Evolutionary conservation across 106 monocot genomes (phyloP), one percentile per base, ranked within the genome.

Genomic region (Agapanthus africanus): DNA sequence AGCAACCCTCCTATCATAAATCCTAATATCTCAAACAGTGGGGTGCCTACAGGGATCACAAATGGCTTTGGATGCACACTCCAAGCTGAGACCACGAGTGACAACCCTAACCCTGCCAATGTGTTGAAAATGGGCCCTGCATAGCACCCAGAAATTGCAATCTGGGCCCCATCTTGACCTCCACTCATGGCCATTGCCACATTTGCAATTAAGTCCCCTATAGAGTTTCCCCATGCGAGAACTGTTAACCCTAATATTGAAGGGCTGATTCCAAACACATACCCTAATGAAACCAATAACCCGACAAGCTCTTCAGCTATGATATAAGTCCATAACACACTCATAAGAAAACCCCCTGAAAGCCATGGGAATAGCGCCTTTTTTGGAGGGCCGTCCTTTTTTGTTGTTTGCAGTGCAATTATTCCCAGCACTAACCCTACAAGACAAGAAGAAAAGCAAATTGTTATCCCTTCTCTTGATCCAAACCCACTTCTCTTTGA

Each of bases 311-410:
- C n/a, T n/a, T n/a, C n/a, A n/a, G n/a, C n/a, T n/a, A n/a, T n/a
- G n/a, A n/a, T n/a, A n/a, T n/a, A n/a, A n/a, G n/a, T n/a, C n/a
- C n/a, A n/a, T n/a, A n/a, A n/a, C n/a, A n/a, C n/a, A n/a, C n/a
- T 85, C 85, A 85, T 85, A 34, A 78, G 47, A 30, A 85, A 85
- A 7, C 85, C 85, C 4, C 73, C 80, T 16, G 68, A 74, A 14
- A 85, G 74, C 85, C 80, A 85, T 34, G 85, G 77, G 37, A 85
- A 66, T 40, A 71, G 37, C 16, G 30, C 42, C 50, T 38, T 70
- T 77, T 71, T 78, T 38, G 80, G 85, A 11, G 80, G 78, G 32
- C 50, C 11, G 26, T 70, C 38, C 31, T 54, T 54, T 54, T 60
- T 67, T 0, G 81, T 85, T 7, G 67, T 71, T 8, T 74, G 57